phyloP scores from a whole-genome alignment of 2,329 filamentous ascomycete species.

The Sporothrix pseudoabietina region DNA sequence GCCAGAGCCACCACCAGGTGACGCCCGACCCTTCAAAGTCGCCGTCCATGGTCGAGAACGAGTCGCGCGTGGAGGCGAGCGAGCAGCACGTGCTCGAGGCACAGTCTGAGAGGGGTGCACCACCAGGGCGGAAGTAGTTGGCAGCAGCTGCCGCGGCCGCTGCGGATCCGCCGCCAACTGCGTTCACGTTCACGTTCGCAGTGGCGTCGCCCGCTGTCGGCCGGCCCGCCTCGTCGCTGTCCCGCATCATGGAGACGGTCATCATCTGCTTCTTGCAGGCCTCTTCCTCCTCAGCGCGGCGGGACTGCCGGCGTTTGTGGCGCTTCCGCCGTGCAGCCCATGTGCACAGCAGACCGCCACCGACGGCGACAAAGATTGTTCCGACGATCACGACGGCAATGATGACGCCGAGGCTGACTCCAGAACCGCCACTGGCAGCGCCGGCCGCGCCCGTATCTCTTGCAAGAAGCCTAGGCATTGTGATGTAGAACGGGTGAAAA shows the following conservation, averaged over 20 bases:
- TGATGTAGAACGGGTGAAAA: neutral
- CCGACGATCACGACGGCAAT: constrained; percentile 53
- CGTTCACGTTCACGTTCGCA: neutral
- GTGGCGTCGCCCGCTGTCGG: neutral
- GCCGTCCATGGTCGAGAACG: constrained; percentile 27
- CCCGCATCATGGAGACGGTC: constrained; percentile 23
- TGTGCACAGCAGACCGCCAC: constrained; percentile 48
- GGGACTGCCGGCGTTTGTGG: neutral
- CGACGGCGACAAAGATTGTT: constrained; percentile 50
- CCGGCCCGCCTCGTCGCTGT: neutral
- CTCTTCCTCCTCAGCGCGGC: constrained; percentile 2
- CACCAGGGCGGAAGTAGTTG: constrained; percentile 16
- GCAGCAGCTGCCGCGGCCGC: constrained; percentile 3
- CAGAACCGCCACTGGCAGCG: constrained; percentile 18
- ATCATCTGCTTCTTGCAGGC: constrained; percentile 29
- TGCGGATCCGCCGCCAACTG: neutral
- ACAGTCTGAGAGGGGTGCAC: constrained; percentile 25
- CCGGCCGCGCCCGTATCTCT: neutral
- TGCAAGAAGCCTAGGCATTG: neutral
- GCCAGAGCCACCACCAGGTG: constrained; percentile 32
- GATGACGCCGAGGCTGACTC: constrained; percentile 42
- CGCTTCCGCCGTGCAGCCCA: constrained; percentile 41
- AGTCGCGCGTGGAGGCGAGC: constrained; percentile 21
- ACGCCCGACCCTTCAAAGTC: constrained; percentile 29
- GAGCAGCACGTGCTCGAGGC: constrained; percentile 32